Conservation (phyloP, 306 rosid genomes). For the Casuarina glauca region DNA sequence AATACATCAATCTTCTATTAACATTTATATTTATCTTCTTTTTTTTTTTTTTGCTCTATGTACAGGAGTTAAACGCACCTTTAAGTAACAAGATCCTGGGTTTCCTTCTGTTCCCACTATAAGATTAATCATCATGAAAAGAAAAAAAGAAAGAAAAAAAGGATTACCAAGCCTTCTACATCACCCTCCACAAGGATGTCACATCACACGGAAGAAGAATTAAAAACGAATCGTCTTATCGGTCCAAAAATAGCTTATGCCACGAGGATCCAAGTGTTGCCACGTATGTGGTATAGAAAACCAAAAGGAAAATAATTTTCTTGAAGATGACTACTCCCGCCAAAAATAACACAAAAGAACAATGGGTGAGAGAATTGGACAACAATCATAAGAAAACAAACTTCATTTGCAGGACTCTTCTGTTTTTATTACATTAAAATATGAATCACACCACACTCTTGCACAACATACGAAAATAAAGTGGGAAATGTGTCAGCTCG, state of each 20-base stretch:
- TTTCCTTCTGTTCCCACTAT: too few species aligned
- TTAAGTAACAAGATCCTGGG: too few species aligned
- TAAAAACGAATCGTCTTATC: neutral
- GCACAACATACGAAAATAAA: neutral
- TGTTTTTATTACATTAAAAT: neutral
- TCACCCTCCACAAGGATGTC: neutral
- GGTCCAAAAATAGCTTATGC: neutral
- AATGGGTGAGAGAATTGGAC: neutral
- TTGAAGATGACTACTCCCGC: neutral
- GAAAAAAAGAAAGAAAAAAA: too few species aligned
- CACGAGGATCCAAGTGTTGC: neutral
- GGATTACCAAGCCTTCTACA: neutral
- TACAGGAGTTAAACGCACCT: too few species aligned
- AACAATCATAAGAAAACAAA: neutral
- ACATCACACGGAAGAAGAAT: neutral
- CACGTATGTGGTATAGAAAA: neutral
- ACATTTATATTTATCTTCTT: too few species aligned
- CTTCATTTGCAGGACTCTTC: neutral
- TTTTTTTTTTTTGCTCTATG: too few species aligned
- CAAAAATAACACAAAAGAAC: neutral
- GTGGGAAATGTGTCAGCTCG: neutral
- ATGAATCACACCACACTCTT: conserved; percentile 15
- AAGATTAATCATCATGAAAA: too few species aligned
- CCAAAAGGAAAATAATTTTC: neutral
- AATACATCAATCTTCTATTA: too few species aligned